Evolutionary conservation across 768 basidiomycete species (phyloP).

Genomic region (Calocera cornea): DNA sequence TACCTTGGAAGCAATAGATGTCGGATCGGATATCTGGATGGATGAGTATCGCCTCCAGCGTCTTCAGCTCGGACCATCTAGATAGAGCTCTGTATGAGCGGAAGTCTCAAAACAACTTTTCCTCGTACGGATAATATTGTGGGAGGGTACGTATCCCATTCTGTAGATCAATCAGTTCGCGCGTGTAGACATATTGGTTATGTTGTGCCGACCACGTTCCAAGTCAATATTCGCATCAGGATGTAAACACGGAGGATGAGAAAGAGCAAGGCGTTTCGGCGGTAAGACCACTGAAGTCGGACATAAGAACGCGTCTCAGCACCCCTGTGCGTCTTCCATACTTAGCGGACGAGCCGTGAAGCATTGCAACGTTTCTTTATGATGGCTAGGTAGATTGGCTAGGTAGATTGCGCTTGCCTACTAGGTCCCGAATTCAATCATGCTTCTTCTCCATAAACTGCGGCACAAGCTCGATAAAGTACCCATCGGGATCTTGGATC

Average conservation of each 20-base stretch:
- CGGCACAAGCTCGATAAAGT: not conserved
- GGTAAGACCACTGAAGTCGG: not conserved
- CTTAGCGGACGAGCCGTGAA: not conserved
- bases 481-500: not conserved
- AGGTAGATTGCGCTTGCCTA: no score
- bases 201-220: slow-evolving; percentile 29
- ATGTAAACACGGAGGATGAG: not conserved
- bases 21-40: slow-evolving; percentile 25
- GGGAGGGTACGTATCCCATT: slow-evolving; percentile 26
- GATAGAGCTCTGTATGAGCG: slow-evolving; percentile 8
- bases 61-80: slow-evolving; percentile 24
- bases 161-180: not conserved
- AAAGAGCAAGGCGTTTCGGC: not conserved
- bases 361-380: no score
- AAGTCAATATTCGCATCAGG: slow-evolving; percentile 29
- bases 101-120: not conserved
- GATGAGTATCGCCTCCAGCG: slow-evolving; percentile 28
- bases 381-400: no score
- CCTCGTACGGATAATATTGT: slow-evolving; percentile 30
- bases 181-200: not conserved
- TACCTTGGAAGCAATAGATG: slow-evolving; percentile 33
- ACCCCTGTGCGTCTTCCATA: not conserved
- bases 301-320: not conserved
- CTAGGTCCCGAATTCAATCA: not conserved
- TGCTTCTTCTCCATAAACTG: not conserved